Base-by-base conservation (phyloP, 2,329 filamentous ascomycete genomes). In the Leptodontidium sp. region DNA sequence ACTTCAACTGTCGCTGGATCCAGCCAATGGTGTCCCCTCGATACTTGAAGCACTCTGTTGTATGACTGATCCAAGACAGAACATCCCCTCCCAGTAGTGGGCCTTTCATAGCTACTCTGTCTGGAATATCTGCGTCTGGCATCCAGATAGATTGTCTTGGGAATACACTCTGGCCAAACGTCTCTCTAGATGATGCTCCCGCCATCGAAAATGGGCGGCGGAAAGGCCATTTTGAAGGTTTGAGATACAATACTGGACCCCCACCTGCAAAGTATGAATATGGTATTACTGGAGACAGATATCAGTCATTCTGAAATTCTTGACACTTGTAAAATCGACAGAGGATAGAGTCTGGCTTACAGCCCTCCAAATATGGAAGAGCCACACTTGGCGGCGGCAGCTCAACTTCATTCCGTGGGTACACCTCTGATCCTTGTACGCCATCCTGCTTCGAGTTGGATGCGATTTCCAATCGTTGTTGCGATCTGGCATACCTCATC, bases 71-170 rank as follows among this genome's bases (percentile, higher is more conserved):
- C 24, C 53, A 65, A n/a, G 52, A 65, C 32, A 65, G 15, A 9
- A 65, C 63, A 38, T 65, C 52, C 21, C 52, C 63, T 21, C 53
- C 43, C 2, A 65, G 26, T 12, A 58, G 38, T 14, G 63, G 63
- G 1, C 63, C 63, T 58, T 57, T 45, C 14, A 58, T 47, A 24
- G 40, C 26, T 24, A 53, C 52, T 57, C 47, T 57, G 5, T 65
- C 35, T 49, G 52, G 63, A 4, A 14, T 47, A 15, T 57, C 40
- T 21, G 50, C 53, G 15, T 65, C 45, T 8, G 63, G 52, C 63
- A 65, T 65, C 63, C 63, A 57, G 24, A 65, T 65, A 1, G 52
- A 57, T 11, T 58, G 63, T 17, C 63, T 50, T 5, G 63, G 52
- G 35, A 65, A 65, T 1, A 65, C 29, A 17, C 38, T 57, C 7